These are phyloP conservation scores for Colletotrichum limetticola DNA, from an alignment of 2,329 filamentous ascomycete species.

Conservation along the genomic window DNA sequence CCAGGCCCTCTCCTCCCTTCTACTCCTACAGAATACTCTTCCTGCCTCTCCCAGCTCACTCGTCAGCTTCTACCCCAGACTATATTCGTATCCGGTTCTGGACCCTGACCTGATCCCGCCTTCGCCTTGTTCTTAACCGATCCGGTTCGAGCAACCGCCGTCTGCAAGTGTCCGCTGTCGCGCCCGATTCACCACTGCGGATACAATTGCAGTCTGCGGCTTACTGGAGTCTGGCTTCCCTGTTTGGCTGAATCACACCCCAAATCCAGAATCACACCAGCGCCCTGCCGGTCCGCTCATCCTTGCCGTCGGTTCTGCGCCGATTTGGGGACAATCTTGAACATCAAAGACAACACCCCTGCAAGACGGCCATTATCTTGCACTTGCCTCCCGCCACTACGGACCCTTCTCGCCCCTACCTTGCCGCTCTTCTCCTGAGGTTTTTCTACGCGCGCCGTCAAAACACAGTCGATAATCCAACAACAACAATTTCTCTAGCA, in stretches of 20 bases:
- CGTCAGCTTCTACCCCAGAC: slow-evolving; percentile 23
- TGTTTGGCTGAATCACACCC: slow-evolving; percentile 2
- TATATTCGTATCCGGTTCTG: neutral
- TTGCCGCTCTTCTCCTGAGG: slow-evolving; percentile 4
- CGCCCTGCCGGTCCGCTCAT: neutral
- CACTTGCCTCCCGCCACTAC: slow-evolving; percentile 12
- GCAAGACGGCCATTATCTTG: slow-evolving; percentile 26
- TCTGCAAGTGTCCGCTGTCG: slow-evolving; percentile 2
- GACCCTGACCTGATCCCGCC: slow-evolving; percentile 6
- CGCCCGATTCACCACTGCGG: slow-evolving; percentile 9
- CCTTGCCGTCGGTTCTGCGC: slow-evolving; percentile 29
- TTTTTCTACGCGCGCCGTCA: neutral
- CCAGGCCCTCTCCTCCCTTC: neutral
- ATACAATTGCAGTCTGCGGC: neutral
- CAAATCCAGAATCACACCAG: neutral
- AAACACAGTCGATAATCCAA: neutral
- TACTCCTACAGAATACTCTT: neutral
- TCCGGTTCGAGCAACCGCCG: neutral
- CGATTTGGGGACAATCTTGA: slow-evolving; percentile 21
- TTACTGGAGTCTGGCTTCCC: neutral
- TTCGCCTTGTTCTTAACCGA: neutral
- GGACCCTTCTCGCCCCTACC: neutral
- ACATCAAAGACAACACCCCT: slow-evolving; percentile 18
- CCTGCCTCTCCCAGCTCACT: neutral
- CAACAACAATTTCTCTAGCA: neutral